Evolutionary conservation across 2,329 filamentous ascomycete genomes (phyloP).

Genomic region (Lizonia empirigonia): DNA sequence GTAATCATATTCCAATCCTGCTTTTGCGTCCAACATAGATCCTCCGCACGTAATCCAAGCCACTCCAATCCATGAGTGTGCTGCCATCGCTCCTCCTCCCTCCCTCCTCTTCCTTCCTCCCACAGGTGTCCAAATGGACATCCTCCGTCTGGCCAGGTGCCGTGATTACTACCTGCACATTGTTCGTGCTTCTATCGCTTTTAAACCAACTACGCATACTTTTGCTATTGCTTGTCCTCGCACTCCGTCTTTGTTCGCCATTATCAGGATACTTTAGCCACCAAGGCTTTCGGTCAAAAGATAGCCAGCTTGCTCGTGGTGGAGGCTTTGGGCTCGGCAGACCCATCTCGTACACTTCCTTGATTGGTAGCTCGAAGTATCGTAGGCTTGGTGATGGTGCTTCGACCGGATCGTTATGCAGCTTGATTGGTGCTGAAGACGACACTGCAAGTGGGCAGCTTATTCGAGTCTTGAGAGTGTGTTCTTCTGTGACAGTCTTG

Average conservation of each 20-base stretch:
- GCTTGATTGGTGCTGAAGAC: conserved; percentile 13
- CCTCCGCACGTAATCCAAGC: conserved; percentile 13
- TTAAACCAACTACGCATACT: conserved; percentile 12
- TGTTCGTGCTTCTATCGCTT: background rate
- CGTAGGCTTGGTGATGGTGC: conserved; percentile 4
- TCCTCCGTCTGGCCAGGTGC: background rate
- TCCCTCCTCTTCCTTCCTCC: background rate
- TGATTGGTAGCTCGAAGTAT: conserved; percentile 10
- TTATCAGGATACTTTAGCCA: conserved; percentile 1
- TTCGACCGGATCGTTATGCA: conserved; percentile 2
- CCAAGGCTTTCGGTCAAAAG: conserved; percentile 10
- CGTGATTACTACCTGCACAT: background rate
- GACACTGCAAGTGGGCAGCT: conserved; percentile 9
- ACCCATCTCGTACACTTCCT: conserved; percentile 13
- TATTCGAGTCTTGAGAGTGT: background rate
- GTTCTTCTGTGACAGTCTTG: background rate
- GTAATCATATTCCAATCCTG: conserved; percentile 3
- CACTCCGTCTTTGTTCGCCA: background rate
- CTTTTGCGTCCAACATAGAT: conserved; percentile 12
- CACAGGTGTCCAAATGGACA: background rate
- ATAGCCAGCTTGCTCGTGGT: conserved; percentile 3
- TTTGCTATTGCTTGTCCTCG: background rate
- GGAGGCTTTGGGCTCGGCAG: conserved; percentile 7
- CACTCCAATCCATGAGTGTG: conserved; percentile 12
- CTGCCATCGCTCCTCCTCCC: conserved; percentile 9